phyloP scores from a whole-genome alignment of 2,329 filamentous ascomycete genomes.

The Tolypocladium ophioglossoides region DNA sequence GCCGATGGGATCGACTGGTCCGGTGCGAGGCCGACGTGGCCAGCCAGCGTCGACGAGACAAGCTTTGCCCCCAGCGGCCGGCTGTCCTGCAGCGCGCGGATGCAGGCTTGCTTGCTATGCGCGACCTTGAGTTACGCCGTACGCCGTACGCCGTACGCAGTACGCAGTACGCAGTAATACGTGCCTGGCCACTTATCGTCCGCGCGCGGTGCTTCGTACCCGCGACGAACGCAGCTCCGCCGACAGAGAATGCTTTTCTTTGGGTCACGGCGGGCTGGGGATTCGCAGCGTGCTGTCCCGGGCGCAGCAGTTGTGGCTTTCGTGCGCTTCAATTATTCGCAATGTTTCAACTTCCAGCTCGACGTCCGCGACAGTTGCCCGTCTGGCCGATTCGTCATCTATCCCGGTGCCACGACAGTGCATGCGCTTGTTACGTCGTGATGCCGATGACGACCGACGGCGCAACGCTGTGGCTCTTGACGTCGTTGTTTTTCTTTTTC shows the following conservation, averaged over 20 bases:
- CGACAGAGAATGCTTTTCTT: neutral
- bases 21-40: neutral
- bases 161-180: no score
- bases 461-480: neutral
- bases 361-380: neutral
- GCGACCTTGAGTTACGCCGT: neutral
- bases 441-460: neutral
- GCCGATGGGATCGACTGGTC: neutral
- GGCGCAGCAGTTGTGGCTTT: neutral
- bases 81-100: neutral
- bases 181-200: neutral
- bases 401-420: neutral
- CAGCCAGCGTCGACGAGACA: neutral
- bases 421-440: neutral
- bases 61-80: neutral
- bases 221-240: neutral
- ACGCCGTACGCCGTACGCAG: no score
- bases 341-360: neutral
- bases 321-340: neutral
- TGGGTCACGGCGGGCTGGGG: neutral
- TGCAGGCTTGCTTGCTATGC: neutral
- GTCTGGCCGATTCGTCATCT: neutral
- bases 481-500: neutral
- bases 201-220: neutral
- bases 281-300: neutral